Evolutionary conservation across 257 asterid species (phyloP).

Genomic region (Rhazya stricta): DNA sequence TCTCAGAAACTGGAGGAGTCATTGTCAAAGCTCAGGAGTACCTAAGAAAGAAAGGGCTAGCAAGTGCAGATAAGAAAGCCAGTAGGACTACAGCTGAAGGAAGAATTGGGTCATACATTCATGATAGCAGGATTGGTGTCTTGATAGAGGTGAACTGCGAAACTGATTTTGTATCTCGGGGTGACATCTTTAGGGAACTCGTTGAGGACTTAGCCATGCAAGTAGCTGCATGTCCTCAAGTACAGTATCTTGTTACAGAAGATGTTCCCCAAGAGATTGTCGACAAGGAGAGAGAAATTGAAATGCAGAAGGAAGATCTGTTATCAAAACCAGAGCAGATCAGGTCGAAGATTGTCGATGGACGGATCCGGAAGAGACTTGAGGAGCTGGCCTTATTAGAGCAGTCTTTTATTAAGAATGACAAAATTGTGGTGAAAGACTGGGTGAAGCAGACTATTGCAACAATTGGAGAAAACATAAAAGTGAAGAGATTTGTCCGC

Average conservation of each 20-base stretch:
- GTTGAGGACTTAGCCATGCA: slow-evolving; percentile 97
- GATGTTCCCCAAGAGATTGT: slow-evolving; percentile 74
- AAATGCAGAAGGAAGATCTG: slow-evolving; percentile 94
- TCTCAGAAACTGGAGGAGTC: slow-evolving; percentile 81
- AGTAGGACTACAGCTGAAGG: slow-evolving; percentile 95
- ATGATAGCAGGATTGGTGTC: slow-evolving; percentile 90
- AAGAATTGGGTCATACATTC: slow-evolving; percentile 86
- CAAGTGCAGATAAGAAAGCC: slow-evolving; percentile 89
- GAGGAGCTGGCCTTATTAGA: slow-evolving; percentile 79
- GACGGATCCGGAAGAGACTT: slow-evolving; percentile 82
- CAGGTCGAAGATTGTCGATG: slow-evolving; percentile 85
- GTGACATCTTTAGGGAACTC: slow-evolving; percentile 85
- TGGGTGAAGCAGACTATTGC: slow-evolving; percentile 94
- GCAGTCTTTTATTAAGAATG: slow-evolving; percentile 91
- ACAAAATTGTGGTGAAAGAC: slow-evolving; percentile 78
- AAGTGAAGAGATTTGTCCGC: slow-evolving; percentile 73
- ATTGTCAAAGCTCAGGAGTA: slow-evolving; percentile 66
- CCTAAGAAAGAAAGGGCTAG: slow-evolving; percentile 91
- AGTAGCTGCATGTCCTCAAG: slow-evolving; percentile 98
- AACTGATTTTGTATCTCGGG: slow-evolving; percentile 95
- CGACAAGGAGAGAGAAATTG: slow-evolving; percentile 72
- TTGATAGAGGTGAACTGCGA: slow-evolving; percentile 88
- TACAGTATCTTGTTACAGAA: slow-evolving; percentile 60
- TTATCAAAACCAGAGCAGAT: slow-evolving; percentile 84
- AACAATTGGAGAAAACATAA: slow-evolving; percentile 87